Evolutionary conservation across 495 filamentous ascomycete species (phyloP).

Genomic region (Neurospora terricola): DNA sequence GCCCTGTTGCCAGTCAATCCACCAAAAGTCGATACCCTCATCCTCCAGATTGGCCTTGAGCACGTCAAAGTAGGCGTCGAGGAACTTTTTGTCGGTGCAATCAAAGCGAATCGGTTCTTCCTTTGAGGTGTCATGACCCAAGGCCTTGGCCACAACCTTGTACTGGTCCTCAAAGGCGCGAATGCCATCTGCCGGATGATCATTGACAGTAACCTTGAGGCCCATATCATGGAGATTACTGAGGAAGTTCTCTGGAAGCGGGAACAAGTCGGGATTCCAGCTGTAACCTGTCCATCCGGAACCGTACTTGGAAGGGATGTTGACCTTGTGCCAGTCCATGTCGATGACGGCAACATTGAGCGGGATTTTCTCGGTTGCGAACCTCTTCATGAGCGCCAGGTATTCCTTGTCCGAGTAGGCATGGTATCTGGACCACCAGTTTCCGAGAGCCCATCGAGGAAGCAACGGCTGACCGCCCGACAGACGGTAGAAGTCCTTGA

Average conservation of each 20-base stretch:
- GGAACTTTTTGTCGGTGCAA: slow-evolving; percentile 37
- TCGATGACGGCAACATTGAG: slow-evolving; percentile 47
- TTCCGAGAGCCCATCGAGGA: slow-evolving; percentile 48
- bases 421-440: slow-evolving; percentile 56
- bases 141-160: slow-evolving; percentile 36
- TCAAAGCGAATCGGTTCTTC: slow-evolving; percentile 46
- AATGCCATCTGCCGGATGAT: slow-evolving; percentile 47
- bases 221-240: slow-evolving; percentile 32
- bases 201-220: slow-evolving; percentile 43
- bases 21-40: slow-evolving; percentile 48
- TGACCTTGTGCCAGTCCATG: slow-evolving; percentile 54
- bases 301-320: slow-evolving; percentile 20
- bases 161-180: slow-evolving; percentile 44
- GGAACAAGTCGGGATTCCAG: slow-evolving; percentile 48
- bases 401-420: slow-evolving; percentile 42
- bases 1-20: slow-evolving; percentile 58
- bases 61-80: slow-evolving; percentile 49
- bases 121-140: slow-evolving; percentile 33
- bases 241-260: slow-evolving; percentile 36
- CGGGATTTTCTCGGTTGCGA: slow-evolving; percentile 37
- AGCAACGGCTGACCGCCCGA: slow-evolving; percentile 46
- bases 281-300: slow-evolving; percentile 53
- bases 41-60: slow-evolving; percentile 41
- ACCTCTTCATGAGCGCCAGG: slow-evolving; percentile 40
- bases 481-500: slow-evolving; percentile 44